These are phyloP conservation scores for Boletus pseudo-olivaceus DNA, from an alignment of 768 basidiomycete genomes.

Conservation along the genomic window DNA sequence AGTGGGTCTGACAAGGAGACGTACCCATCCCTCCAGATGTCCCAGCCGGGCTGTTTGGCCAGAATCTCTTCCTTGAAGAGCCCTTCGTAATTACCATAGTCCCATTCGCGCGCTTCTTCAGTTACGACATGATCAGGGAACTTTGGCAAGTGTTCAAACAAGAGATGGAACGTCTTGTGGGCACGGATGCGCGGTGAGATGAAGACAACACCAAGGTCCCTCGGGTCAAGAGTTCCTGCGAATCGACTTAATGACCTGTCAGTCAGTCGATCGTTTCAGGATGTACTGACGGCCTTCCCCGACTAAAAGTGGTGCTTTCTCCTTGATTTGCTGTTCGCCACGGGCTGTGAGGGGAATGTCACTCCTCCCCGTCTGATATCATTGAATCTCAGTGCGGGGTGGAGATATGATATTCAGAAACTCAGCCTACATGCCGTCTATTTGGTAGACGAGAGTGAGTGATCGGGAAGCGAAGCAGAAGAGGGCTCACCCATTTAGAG, in stretches of 20 bases:
- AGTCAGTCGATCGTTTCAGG: neutral
- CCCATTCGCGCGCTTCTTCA: slow-evolving; percentile 79
- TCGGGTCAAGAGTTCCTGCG: slow-evolving; percentile 73
- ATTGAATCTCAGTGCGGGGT: neutral
- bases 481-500: slow-evolving; percentile 64
- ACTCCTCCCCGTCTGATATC: slow-evolving; percentile 69
- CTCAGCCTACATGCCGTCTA: slow-evolving; percentile 58
- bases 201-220: slow-evolving; percentile 67
- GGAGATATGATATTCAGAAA: neutral
- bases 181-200: slow-evolving; percentile 89
- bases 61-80: slow-evolving; percentile 76
- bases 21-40: slow-evolving; percentile 85
- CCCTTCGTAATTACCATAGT: slow-evolving; percentile 91
- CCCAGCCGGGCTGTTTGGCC: slow-evolving; percentile 57
- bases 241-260: neutral
- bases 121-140: slow-evolving; percentile 54
- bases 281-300: slow-evolving; percentile 68
- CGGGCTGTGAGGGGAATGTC: slow-evolving; percentile 84
- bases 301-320: slow-evolving; percentile 62
- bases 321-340: slow-evolving; percentile 69
- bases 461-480: neutral
- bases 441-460: slow-evolving; percentile 5
- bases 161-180: slow-evolving; percentile 78
- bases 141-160: slow-evolving; percentile 53
- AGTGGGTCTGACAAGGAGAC: slow-evolving; percentile 13